Base-by-base conservation (phyloP, 306 rosid species). In the Geum urbanum region DNA sequence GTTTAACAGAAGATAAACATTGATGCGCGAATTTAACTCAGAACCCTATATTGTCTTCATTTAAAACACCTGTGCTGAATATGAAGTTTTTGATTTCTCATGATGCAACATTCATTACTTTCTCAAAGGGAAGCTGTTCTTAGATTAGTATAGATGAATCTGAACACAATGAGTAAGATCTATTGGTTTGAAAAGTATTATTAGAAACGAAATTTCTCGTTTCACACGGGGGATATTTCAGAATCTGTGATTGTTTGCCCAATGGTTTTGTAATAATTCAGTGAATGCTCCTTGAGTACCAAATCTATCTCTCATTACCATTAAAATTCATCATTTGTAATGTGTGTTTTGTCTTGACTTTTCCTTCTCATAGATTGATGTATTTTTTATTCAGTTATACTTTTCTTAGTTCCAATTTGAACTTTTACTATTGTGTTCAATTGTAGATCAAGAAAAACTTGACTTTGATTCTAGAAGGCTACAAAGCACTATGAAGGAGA, bases 391-490 rank as follows among this genome's bases (percentile, higher is more conserved):
- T n/a, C n/a, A n/a, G n/a, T n/a, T n/a, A n/a, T n/a, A n/a, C n/a
- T n/a, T n/a, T n/a, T n/a, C n/a, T n/a, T n/a, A n/a, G n/a, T n/a
- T n/a, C n/a, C n/a, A n/a, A n/a, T n/a, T n/a, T n/a, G n/a, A n/a
- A n/a, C n/a, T n/a, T n/a, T n/a, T n/a, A n/a, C n/a, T n/a, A 66
- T 54, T n/a, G n/a, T n/a, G n/a, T n/a, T 19, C 70, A 58, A 70
- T 72, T 72, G 74, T 84, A 92, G 98, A 90, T 81, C 94, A 51
- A 27, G 67, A n/a, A n/a, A n/a, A n/a, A n/a, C n/a, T n/a, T n/a
- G n/a, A n/a, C n/a, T n/a, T n/a, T n/a, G n/a, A n/a, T n/a, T n/a
- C n/a, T n/a, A n/a, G n/a, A n/a, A n/a, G n/a, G n/a, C n/a, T n/a
- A n/a, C n/a, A n/a, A n/a, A n/a, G n/a, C n/a, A n/a, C n/a, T n/a